Evolutionary conservation across 75 land plant genomes (phyloP).

Genomic region (Sequoiadendron giganteum): DNA sequence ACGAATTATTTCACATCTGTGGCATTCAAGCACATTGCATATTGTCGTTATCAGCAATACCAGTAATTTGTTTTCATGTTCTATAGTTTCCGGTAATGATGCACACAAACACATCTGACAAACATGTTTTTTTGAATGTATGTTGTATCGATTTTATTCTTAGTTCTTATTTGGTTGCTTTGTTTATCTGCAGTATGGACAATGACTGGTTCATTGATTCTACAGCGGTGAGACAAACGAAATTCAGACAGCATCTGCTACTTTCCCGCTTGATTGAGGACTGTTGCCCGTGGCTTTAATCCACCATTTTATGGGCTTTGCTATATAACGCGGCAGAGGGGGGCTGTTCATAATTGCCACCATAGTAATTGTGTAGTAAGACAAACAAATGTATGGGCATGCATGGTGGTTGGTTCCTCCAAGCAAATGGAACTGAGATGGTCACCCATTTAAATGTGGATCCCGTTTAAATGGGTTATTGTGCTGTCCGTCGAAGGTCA

Average conservation of each 20-base stretch:
- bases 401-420: not conserved
- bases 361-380: not conserved
- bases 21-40: not conserved
- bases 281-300: not conserved
- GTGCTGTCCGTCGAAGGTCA: not conserved
- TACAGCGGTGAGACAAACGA: not conserved
- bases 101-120: not conserved
- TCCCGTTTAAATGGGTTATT: not conserved
- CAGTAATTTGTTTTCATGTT: not conserved
- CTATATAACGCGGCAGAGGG: not conserved
- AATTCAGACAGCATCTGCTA: not conserved
- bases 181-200: slow-evolving; percentile 28
- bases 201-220: slow-evolving; percentile 15
- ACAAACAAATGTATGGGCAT: not conserved
- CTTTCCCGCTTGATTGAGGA: not conserved
- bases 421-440: not conserved
- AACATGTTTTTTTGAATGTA: not conserved
- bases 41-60: not conserved
- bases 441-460: not conserved
- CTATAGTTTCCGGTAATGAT: not conserved
- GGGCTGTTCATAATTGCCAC: not conserved
- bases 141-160: not conserved
- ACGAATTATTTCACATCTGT: not conserved
- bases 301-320: not conserved
- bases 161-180: not conserved